Percentiles rank a stretch among this genome's conserved stretches.
These are phyloP conservation scores for Papiliotrema terrestris DNA, from an alignment of 1,284 basidiomycete genomes.

Conservation along the genomic window DNA sequence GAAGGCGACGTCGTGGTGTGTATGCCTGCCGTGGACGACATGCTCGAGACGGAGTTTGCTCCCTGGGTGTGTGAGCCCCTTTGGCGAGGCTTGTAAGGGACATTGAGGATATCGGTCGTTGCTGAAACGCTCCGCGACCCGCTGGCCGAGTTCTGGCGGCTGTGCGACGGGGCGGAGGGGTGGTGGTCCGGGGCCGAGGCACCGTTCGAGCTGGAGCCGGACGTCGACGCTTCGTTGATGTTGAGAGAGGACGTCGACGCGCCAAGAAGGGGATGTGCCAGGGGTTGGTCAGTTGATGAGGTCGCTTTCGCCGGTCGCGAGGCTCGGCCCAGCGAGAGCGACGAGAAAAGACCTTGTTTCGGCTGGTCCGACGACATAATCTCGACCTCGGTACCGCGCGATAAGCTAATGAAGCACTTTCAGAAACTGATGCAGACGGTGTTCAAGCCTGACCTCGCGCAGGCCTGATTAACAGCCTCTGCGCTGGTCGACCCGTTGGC, in stretches of 20 bases:
- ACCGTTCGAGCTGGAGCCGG: conserved; percentile 1
- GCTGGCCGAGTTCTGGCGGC: neutral
- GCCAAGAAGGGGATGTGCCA: conserved; percentile 42
- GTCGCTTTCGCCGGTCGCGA: conserved; percentile 12
- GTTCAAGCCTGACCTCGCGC: no score
- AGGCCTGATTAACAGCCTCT: no score
- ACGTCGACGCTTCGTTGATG: conserved; percentile 8
- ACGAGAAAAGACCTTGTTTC: conserved; percentile 31
- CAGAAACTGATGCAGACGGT: no score
- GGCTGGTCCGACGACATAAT: neutral
- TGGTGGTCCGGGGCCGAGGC: conserved; percentile 5
- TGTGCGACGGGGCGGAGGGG: neutral
- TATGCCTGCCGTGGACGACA: conserved; percentile 8
- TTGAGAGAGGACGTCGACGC: conserved; percentile 35
- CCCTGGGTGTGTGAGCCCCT: conserved; percentile 17
- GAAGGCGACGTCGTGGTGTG: conserved; percentile 4
- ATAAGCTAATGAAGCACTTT: neutral
- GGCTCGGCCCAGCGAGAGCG: conserved; percentile 30
- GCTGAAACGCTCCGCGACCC: conserved; percentile 1
- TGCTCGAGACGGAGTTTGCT: conserved; percentile 16
- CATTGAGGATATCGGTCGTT: conserved; percentile 4
- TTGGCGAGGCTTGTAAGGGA: conserved; percentile 44
- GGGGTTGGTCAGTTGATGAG: conserved; percentile 16
- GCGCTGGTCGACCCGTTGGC: no score
- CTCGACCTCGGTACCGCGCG: neutral